Base-by-base conservation (phyloP, 176 grass and related monocot species). In the Lolium rigidum region DNA sequence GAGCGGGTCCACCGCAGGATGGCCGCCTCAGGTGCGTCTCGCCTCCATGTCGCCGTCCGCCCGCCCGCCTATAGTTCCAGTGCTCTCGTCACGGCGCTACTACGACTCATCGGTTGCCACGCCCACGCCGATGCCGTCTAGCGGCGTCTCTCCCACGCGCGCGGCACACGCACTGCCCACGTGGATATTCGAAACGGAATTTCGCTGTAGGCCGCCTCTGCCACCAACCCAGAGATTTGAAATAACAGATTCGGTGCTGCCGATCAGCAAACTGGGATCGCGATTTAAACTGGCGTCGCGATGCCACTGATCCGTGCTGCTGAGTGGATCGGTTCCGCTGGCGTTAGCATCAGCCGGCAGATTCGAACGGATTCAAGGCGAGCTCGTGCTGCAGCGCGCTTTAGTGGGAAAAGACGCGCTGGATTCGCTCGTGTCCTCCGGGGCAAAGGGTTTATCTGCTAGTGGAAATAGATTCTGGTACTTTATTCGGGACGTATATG, bases 1-100 rank as follows among this genome's bases (percentile, higher is more conserved):
- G 87, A 90, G 61, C 90, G 76, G 41, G 73, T 86, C 80, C 88
- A 91, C 78, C 89, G 95, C 81, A 88, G 88, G 79, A 91, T 97
- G 88, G 90, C 95, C 16, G 86, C 92, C 85, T 70, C 82, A 81
- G 95, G 92, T 94, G 87, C 49, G 83, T 28, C 26, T 28, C 26
- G n/a, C n/a, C n/a, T n/a, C n/a, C n/a, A n/a, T n/a, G n/a, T n/a
- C n/a, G n/a, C n/a, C n/a, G 26, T 28, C 26, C 26, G 26, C 26
- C 26, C 26, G 26, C 26, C 26, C 26, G 26, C 26, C 26, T 28
- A 1, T 28, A 28, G 26, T 28, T 28, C 26, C 26, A 28, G 26
- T 28, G 26, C 26, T 1, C 26, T 28, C 1, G 1, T 28, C 81
- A 46, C 60, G 65, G 38, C 26, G 26, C 26, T 28, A 28, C 26